These are phyloP conservation scores for Pseudonitzschia delicatissima DNA, from an alignment of 108 stramenopile species.

Conservation along the genomic window DNA sequence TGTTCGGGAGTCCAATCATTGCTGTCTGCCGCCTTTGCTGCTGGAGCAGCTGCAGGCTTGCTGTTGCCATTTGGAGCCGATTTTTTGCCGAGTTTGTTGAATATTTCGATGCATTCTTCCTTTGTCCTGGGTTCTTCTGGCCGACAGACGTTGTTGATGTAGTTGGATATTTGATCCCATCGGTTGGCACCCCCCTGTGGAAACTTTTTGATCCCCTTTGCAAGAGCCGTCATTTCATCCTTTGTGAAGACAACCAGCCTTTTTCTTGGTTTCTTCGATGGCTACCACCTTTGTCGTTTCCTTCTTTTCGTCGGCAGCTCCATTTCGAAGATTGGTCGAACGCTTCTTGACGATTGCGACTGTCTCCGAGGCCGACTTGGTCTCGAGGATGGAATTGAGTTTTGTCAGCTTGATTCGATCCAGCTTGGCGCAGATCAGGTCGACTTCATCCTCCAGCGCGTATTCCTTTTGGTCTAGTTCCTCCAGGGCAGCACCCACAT, in stretches of 20 bases:
- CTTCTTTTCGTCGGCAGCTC: constrained; percentile 7
- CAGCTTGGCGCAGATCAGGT: constrained; percentile 23
- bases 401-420: constrained; percentile 24
- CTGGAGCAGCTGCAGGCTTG: constrained; percentile 4
- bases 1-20: constrained; percentile 87
- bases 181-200: constrained; percentile 91
- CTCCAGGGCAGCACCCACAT: constrained; percentile 46
- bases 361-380: constrained; percentile 8
- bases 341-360: constrained; percentile 19
- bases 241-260: constrained; percentile 79
- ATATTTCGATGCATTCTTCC: constrained; percentile 95
- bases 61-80: constrained; percentile 16
- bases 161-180: constrained; percentile 93
- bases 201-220: constrained; percentile 93
- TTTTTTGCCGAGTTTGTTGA: constrained; percentile 59
- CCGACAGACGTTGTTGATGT: constrained; percentile 79
- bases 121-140: constrained; percentile 76
- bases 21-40: neutral
- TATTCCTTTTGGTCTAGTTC: constrained; percentile 40
- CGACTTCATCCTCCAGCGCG: constrained; percentile 37
- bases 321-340: constrained; percentile 4
- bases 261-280: constrained; percentile 22
- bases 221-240: constrained; percentile 87
- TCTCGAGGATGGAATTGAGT: constrained; percentile 14
- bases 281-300: neutral